phyloP scores from a whole-genome alignment of 1,284 basidiomycete species.

The Cutaneotrichosporon daszewskae region DNA sequence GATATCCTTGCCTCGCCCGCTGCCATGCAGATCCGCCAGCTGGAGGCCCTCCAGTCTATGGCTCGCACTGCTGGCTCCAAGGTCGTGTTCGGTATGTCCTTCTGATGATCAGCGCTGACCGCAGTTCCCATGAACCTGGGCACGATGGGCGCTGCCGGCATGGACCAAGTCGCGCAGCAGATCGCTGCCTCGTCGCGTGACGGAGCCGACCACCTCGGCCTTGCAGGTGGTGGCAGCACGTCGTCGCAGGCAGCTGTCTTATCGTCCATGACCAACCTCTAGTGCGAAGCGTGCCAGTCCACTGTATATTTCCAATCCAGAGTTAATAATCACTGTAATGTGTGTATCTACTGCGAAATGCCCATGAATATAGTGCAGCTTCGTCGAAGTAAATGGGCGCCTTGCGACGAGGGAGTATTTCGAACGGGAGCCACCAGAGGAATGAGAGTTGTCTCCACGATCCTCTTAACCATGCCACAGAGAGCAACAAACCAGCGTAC shows the following conservation, averaged over 20 bases:
- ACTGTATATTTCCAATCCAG: too few species aligned
- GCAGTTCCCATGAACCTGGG: conserved; percentile 44
- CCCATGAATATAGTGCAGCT: too few species aligned
- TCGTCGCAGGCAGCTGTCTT: not conserved
- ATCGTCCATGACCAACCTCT: not conserved
- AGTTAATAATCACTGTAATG: too few species aligned
- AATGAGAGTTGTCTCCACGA: too few species aligned
- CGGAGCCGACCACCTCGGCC: not conserved
- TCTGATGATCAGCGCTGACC: not conserved
- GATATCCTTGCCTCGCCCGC: conserved; percentile 80
- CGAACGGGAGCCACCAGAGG: too few species aligned
- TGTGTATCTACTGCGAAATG: too few species aligned
- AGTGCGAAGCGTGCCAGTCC: too few species aligned
- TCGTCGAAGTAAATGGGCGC: too few species aligned
- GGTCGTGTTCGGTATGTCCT: conserved; percentile 9
- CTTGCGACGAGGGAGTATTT: too few species aligned
- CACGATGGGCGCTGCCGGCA: conserved; percentile 40
- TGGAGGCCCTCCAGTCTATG: conserved; percentile 73
- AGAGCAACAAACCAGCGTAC: too few species aligned
- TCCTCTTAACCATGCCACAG: too few species aligned
- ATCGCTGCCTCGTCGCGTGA: conserved; percentile 32
- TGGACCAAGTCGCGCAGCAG: conserved; percentile 29
- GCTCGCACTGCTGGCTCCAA: conserved; percentile 63
- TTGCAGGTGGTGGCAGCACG: not conserved
- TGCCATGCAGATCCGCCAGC: conserved; percentile 94